Base-by-base conservation (phyloP, 164 flowering plant genomes). In the Pachysandra terminalis region DNA sequence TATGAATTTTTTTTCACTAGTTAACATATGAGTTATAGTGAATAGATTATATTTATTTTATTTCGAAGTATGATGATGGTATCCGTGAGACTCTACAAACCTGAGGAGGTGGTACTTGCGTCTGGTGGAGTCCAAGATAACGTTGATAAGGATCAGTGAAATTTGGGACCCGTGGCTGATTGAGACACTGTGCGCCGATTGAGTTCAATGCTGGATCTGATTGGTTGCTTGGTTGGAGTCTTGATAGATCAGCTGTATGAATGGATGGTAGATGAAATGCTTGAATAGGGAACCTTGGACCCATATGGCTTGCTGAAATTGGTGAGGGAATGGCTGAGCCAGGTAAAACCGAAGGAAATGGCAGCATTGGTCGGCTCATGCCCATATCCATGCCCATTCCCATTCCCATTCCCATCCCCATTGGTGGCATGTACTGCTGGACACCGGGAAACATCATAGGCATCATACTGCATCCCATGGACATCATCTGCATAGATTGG, bases 381-480 rank as follows among this genome's bases (percentile, higher is more conserved):
- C 87, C 84, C 84, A 84, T 74, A 10, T 81, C 88, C 86, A 87
- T 83, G 9, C 83, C 84, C 87, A 86, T 76, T 0, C 83, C 90
- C 84, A 84, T 80, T n/a, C n/a, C n/a, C n/a, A 83, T 79, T 19
- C 88, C 88, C 90, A 90, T 85, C 9, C 87, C 88, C 88, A 90
- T 86, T 26, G 87, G 78, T 6, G 86, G 75, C 86, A 91, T 85
- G 85, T 78, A 90, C 13, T 84, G 96, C 72, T 84, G 98, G 63
- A 85, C 74, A 1, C 97, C 87, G 25, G 98, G 96, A 74, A 80
- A 87, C 87, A 90, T 85, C 91, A 89, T 83, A 9, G 96, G 92
- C 6, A 85, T 83, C 90, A 93, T 83, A 64, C 93, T 80, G 65
- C 91, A 89, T 64, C 97, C 94, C 98, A 93, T 89, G 70, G 97